Conservation (phyloP, 345 rosid genomes). For the Cardiospermum halicacabum region DNA sequence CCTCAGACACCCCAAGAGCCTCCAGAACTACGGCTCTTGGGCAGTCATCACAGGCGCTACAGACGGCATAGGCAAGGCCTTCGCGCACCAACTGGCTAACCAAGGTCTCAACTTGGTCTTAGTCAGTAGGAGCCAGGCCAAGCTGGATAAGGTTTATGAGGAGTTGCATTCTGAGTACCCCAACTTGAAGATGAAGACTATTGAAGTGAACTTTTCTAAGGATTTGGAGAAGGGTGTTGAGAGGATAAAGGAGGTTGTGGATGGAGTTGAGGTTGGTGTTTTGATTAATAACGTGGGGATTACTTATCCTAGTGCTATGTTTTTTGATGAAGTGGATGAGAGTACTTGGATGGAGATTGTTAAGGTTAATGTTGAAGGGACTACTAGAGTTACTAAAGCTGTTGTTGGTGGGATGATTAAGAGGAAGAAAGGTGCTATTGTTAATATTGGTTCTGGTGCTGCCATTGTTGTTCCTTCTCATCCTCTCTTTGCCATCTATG, state of each 20-base stretch:
- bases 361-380: constrained; percentile 63
- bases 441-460: constrained; percentile 84
- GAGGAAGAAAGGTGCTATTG: constrained; percentile 71
- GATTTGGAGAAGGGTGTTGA: constrained; percentile 8
- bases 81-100: constrained; percentile 54
- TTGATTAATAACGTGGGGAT: constrained; percentile 84
- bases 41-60: constrained; percentile 86
- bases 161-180: constrained; percentile 41
- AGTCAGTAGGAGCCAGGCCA: constrained; percentile 53
- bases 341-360: constrained; percentile 54
- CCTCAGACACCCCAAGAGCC: constrained; percentile 40
- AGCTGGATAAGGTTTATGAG: constrained; percentile 37
- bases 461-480: constrained; percentile 82
- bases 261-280: constrained; percentile 62
- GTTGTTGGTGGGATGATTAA: constrained; percentile 60
- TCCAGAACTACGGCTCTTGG: constrained; percentile 75
- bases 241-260: constrained; percentile 40
- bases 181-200: constrained; percentile 29
- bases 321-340: constrained; percentile 79
- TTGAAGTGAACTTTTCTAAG: constrained; percentile 53
- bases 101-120: constrained; percentile 64
- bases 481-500: constrained; percentile 85
- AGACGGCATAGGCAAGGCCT: constrained; percentile 81
- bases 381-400: constrained; percentile 48
- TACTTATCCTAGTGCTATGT: constrained; percentile 70